Evolutionary conservation across 2,329 filamentous ascomycete genomes (phyloP).

Genomic region (Lecanosticta acicola): DNA sequence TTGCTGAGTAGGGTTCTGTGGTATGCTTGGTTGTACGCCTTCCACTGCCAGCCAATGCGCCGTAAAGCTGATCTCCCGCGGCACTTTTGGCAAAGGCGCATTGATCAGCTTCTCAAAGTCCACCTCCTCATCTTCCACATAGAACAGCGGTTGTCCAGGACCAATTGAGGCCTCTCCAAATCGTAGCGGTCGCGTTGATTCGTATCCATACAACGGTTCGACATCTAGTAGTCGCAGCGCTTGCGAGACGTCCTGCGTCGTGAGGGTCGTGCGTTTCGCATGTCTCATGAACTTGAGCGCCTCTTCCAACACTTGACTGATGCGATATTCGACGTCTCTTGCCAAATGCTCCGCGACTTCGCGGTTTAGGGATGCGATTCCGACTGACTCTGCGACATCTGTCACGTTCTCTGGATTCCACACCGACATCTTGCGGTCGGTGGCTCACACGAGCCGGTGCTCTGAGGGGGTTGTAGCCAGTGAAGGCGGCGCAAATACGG

Average conservation of each 20-base stretch:
- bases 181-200: slow-evolving; percentile 78
- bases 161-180: slow-evolving; percentile 94
- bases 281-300: slow-evolving; percentile 95
- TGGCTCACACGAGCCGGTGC: neutral
- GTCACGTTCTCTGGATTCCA: slow-evolving; percentile 96
- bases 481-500: neutral
- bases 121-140: slow-evolving; percentile 96
- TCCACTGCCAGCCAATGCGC: slow-evolving; percentile 97
- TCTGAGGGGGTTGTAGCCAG: neutral
- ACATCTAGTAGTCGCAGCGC: slow-evolving; percentile 83
- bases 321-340: slow-evolving; percentile 90
- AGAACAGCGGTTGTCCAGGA: slow-evolving; percentile 89
- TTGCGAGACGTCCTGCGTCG: slow-evolving; percentile 81
- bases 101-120: slow-evolving; percentile 99
- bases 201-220: slow-evolving; percentile 93
- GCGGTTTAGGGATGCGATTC: slow-evolving; percentile 72
- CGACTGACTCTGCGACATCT: slow-evolving; percentile 93
- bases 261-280: slow-evolving; percentile 76
- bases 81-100: slow-evolving; percentile 88
- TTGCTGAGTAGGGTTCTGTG: slow-evolving; percentile 75
- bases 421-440: slow-evolving; percentile 46
- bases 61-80: slow-evolving; percentile 85
- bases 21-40: slow-evolving; percentile 92
- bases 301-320: slow-evolving; percentile 89
- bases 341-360: slow-evolving; percentile 83